These are phyloP conservation scores for Skeletonema costatum DNA, from an alignment of 108 stramenopile species.

Conservation along the genomic window DNA sequence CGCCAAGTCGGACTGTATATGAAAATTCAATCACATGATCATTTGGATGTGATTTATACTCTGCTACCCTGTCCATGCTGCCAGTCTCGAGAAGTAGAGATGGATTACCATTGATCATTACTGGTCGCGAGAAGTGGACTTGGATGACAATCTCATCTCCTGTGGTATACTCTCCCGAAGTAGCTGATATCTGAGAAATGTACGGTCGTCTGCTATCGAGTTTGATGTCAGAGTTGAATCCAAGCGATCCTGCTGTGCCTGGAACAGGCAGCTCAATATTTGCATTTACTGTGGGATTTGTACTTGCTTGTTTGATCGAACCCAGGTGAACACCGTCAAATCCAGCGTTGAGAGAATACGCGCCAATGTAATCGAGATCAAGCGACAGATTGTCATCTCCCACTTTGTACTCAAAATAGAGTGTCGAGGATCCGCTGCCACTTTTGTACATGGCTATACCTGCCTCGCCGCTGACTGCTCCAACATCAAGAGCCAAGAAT, in stretches of 20 bases:
- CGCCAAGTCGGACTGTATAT: conserved; percentile 62
- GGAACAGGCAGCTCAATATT: conserved; percentile 40
- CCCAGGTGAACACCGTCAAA: conserved; percentile 24
- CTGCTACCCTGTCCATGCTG: conserved; percentile 42
- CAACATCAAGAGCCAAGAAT: conserved; percentile 50
- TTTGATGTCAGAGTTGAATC: conserved; percentile 35
- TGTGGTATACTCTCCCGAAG: conserved; percentile 28
- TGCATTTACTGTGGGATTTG: conserved; percentile 46
- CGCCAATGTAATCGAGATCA: conserved; percentile 47
- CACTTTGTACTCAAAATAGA: conserved; percentile 48
- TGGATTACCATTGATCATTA: conserved; percentile 52
- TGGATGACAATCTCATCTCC: conserved; percentile 34
- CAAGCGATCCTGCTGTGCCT: conserved; percentile 44
- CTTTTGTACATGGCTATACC: conserved; percentile 32
- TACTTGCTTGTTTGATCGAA: conserved; percentile 39
- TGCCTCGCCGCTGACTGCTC: conserved; percentile 19
- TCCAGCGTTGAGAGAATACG: conserved; percentile 37
- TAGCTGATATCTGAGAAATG: conserved; percentile 37
- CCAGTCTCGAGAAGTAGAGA: conserved; percentile 56
- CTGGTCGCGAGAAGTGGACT: conserved; percentile 54
- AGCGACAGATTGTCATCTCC: conserved; percentile 24
- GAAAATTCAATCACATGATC: conserved; percentile 44
- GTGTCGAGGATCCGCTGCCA: conserved; percentile 29
- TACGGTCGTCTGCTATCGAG: conserved; percentile 56
- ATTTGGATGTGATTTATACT: conserved; percentile 42